Evolutionary conservation across 1,284 basidiomycete species (phyloP).

Genomic region (Microbotryum violaceum): DNA sequence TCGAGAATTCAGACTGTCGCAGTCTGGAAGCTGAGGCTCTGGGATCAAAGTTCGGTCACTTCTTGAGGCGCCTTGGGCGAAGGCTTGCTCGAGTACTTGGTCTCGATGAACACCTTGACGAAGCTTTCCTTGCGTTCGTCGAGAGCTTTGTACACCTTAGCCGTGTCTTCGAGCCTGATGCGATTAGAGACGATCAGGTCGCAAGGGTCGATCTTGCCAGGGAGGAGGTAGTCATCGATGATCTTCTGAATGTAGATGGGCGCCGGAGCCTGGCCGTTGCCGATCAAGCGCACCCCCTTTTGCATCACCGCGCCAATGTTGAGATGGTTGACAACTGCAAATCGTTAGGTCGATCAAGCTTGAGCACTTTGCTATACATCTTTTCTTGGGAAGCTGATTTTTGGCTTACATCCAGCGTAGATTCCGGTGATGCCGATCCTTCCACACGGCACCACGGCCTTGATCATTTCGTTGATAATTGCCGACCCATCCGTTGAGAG

Average conservation of each 20-base stretch:
- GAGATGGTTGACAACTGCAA: slow-evolving; percentile 47
- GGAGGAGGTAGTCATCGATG: slow-evolving; percentile 53
- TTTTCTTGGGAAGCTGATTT: too few relatives aligned
- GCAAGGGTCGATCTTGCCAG: slow-evolving; percentile 61
- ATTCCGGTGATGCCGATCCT: slow-evolving; percentile 24
- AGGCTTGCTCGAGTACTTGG: neutral
- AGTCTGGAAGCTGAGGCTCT: too few relatives aligned
- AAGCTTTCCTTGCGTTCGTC: slow-evolving; percentile 20
- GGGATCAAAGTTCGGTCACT: too few relatives aligned
- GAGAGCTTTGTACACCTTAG: slow-evolving; percentile 29
- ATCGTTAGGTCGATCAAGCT: too few relatives aligned
- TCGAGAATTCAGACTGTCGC: too few relatives aligned
- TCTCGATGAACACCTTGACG: slow-evolving; percentile 15
- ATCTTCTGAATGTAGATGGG: slow-evolving; percentile 68
- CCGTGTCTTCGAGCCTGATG: slow-evolving; percentile 35
- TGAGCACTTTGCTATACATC: too few relatives aligned
- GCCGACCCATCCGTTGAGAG: slow-evolving; percentile 69
- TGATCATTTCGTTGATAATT: slow-evolving; percentile 59
- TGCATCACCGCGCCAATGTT: slow-evolving; percentile 72
- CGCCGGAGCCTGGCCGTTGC: slow-evolving; percentile 51
- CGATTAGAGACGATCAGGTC: slow-evolving; percentile 46
- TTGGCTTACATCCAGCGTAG: slow-evolving; percentile 45
- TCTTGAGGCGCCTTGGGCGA: too few relatives aligned
- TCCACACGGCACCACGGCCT: slow-evolving; percentile 13
- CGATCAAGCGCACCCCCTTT: slow-evolving; percentile 45